Evolutionary conservation across 495 filamentous ascomycete species (phyloP).

Genomic region (Lepraria neglecta): DNA sequence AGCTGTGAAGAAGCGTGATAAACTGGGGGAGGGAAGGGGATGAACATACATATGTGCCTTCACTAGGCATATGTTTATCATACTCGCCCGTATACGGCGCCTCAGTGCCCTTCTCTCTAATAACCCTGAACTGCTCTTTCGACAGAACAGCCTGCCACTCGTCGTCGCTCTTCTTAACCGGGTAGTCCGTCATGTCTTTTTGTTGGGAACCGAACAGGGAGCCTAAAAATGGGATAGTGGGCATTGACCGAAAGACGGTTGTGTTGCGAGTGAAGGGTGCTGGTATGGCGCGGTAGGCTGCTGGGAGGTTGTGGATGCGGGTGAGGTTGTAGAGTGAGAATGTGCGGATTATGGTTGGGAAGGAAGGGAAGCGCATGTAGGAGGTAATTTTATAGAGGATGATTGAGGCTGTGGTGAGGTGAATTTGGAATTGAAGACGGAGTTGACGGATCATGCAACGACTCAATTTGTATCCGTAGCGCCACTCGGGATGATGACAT

Average conservation of each 20-base stretch:
- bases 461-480: slow-evolving; percentile 1
- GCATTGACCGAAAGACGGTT: slow-evolving; percentile 51
- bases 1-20: background rate
- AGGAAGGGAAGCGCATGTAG: slow-evolving; percentile 50
- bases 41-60: slow-evolving; percentile 46
- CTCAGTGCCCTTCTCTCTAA: slow-evolving; percentile 89
- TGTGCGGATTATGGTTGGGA: slow-evolving; percentile 48
- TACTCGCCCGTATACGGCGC: slow-evolving; percentile 70
- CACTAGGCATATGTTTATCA: slow-evolving; percentile 70
- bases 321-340: slow-evolving; percentile 40
- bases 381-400: background rate
- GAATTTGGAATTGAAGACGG: slow-evolving; percentile 8
- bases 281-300: slow-evolving; percentile 32
- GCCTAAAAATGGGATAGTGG: slow-evolving; percentile 68
- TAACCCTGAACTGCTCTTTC: slow-evolving; percentile 86
- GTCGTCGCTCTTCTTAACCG: slow-evolving; percentile 68
- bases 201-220: slow-evolving; percentile 58
- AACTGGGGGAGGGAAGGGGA: background rate
- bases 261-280: slow-evolving; percentile 29
- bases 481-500: slow-evolving; percentile 9
- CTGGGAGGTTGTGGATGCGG: slow-evolving; percentile 24
- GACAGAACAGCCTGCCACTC: slow-evolving; percentile 81
- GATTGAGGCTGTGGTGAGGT: background rate
- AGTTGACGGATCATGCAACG: background rate
- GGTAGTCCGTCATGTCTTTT: slow-evolving; percentile 63